Base-by-base conservation (phyloP, 306 rosid genomes). In the Casuarina cunninghamiana region DNA sequence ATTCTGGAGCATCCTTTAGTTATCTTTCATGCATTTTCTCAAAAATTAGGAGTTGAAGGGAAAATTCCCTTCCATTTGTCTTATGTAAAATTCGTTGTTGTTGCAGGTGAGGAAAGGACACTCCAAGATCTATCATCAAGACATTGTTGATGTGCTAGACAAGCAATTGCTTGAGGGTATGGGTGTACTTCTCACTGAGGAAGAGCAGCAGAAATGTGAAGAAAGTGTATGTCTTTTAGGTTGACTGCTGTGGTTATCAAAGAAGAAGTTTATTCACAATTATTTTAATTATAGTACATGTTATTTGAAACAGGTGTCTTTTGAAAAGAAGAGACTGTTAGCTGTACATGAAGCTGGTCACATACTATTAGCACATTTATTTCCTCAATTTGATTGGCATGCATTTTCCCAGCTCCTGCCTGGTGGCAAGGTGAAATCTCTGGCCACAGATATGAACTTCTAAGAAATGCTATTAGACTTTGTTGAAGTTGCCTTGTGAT, bases 291-390 rank as follows among this genome's bases (percentile, higher is more conserved):
- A 78, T 68, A 19, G 44, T 68, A 39, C 49, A 46, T 3, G n/a
- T 49, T 26, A 72, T 49, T 72, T 72, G 37, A 21, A 49, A 53
- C 55, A 95, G 97, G 90, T 95, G 66, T 89, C 99, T 73, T 35
- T 69, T 13, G 94, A 91, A 77, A 95, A 95, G 90, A 91, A 82
- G 86, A 89, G 88, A 87, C 86, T 95, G 86, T 88, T 95, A 84
- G 96, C 97, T 79, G 97, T 95, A 16, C 99, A 93, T 86, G 99
- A 95, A 88, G 99, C 99, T 80, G 97, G 97, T 73, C 97, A 93
- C 84, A 79, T 95, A 71, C 85, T 91, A 74, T 87, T 95, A 74
- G 99, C 99, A 79, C 97, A 95, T 81, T 79, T 95, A 80, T 95
- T 93, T 90, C 99, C 99, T 72, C 91, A 83, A 84, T 95, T 88